phyloP scores from a whole-genome alignment of 208 protist species.

The Leishmania turanica region DNA sequence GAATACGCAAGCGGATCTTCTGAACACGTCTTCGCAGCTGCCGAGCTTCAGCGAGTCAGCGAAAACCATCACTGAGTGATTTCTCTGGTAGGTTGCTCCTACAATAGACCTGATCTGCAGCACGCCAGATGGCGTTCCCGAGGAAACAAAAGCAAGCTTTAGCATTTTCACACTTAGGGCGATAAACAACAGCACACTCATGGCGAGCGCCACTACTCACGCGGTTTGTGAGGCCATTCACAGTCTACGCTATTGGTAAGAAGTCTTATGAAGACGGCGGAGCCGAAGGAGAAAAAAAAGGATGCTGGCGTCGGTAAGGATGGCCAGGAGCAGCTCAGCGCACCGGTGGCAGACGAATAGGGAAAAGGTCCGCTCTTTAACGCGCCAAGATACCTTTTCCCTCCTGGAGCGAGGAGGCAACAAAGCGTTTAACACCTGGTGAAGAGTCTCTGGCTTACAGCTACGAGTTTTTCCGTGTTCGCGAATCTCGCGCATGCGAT shows the following conservation, averaged over 20 bases:
- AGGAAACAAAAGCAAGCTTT: conserved; percentile 15
- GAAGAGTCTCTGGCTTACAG: background rate
- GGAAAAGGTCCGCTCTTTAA: background rate
- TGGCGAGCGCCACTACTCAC: background rate
- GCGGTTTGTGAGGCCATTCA: background rate
- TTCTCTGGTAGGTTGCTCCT: conserved; percentile 5
- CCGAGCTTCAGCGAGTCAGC: background rate
- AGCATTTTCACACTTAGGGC: background rate
- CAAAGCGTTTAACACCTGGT: background rate
- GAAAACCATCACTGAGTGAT: conserved; percentile 5
- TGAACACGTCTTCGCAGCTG: conserved; percentile 1
- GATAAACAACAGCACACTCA: background rate
- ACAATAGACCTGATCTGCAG: background rate
- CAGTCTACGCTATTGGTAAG: background rate
- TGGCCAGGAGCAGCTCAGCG: background rate
- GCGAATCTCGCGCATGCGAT: background rate
- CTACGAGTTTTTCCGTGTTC: background rate
- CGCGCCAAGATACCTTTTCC: background rate
- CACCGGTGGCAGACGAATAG: background rate
- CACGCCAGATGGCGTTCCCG: background rate
- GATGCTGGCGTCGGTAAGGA: background rate
- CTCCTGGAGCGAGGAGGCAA: background rate
- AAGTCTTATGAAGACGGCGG: background rate
- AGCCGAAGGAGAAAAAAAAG: background rate
- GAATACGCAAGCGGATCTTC: background rate